Conservation (phyloP, 495 filamentous ascomycete genomes). For the Aspergillus incahuasiensis region DNA sequence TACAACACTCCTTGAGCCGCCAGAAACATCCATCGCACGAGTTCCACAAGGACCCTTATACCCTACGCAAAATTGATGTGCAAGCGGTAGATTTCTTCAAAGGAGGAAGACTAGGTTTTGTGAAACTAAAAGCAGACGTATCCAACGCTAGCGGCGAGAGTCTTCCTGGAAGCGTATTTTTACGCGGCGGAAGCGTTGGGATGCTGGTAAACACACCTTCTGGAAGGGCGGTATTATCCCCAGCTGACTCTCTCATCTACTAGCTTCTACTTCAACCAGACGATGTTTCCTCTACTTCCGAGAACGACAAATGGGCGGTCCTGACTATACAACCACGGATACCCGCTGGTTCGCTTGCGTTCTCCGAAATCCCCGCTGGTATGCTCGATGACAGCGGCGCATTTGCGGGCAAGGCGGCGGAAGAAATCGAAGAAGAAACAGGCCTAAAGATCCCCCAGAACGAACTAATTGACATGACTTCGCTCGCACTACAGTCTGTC, state of each 20-base stretch:
- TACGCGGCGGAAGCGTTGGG: conserved; percentile 75
- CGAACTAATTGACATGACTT: conserved; percentile 67
- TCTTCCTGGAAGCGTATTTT: conserved; percentile 73
- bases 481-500: conserved; percentile 42
- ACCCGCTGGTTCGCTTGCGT: conserved; percentile 67
- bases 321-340: conserved; percentile 82
- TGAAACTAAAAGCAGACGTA: conserved; percentile 68
- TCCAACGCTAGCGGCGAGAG: conserved; percentile 57
- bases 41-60: conserved; percentile 68
- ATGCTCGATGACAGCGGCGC: conserved; percentile 79
- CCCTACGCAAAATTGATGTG: conserved; percentile 62
- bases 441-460: conserved; percentile 53
- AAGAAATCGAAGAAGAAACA: conserved; percentile 80
- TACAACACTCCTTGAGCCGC: conserved; percentile 58
- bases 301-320: conserved; percentile 61
- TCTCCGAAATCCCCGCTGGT: conserved; percentile 80
- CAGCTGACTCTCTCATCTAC: background rate
- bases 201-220: conserved; percentile 57
- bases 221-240: background rate
- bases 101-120: conserved; percentile 61
- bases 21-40: conserved; percentile 60
- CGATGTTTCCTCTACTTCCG: conserved; percentile 41
- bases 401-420: conserved; percentile 73
- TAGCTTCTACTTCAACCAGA: conserved; percentile 67
- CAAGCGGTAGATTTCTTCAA: conserved; percentile 74